Evolutionary conservation across 345 rosid genomes (phyloP).

Genomic region (Acer saccharum): DNA sequence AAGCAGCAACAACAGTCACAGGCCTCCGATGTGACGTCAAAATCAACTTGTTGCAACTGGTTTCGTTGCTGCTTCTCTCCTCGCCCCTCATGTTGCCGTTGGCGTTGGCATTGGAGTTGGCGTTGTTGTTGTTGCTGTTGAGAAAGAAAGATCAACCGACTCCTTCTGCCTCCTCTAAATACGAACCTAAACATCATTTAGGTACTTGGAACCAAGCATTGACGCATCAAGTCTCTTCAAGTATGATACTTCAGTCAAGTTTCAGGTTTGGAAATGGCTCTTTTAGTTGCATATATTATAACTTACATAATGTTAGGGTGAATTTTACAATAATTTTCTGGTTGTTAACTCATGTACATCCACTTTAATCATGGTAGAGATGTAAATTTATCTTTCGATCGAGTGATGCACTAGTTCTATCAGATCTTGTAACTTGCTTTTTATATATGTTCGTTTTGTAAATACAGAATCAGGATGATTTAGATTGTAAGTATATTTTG

Average conservation of each 20-base stretch:
- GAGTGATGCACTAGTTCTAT: not conserved
- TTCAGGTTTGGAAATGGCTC: not conserved
- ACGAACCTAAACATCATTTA: slow-evolving; percentile 4
- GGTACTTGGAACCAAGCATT: not conserved
- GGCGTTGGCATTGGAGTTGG: too few species aligned
- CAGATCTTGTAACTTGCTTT: not conserved
- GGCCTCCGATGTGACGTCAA: slow-evolving; percentile 13
- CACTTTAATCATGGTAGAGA: not conserved
- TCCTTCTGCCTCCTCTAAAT: not conserved
- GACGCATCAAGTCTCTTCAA: not conserved
- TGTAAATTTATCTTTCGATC: not conserved
- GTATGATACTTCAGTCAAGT: not conserved
- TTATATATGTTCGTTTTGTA: not conserved
- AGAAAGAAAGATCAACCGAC: not conserved
- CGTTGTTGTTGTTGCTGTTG: slow-evolving; percentile 13
- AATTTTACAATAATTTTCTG: not conserved
- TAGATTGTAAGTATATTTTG: not conserved
- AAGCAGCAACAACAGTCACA: slow-evolving; percentile 18
- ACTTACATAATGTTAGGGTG: not conserved
- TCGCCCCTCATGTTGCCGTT: slow-evolving; percentile 19
- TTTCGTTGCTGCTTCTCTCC: slow-evolving; percentile 32
- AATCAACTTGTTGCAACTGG: slow-evolving; percentile 26
- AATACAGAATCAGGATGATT: not conserved
- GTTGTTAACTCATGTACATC: not conserved
- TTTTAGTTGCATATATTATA: not conserved